phyloP scores from a whole-genome alignment of 768 basidiomycete genomes.

The Lentinula sp. region DNA sequence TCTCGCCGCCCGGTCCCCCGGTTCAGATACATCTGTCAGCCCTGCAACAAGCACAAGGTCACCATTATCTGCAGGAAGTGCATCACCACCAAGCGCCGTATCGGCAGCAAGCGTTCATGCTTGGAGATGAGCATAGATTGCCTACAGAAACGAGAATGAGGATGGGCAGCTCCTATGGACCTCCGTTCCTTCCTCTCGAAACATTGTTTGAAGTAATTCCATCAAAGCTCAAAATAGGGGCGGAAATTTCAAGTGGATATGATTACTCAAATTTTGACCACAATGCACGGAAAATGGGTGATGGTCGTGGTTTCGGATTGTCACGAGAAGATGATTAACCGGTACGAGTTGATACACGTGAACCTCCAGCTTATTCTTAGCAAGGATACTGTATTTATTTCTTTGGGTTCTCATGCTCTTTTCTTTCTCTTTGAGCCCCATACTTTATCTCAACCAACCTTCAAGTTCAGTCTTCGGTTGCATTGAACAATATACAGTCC shows the following conservation, averaged over 20 bases:
- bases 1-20: not conserved
- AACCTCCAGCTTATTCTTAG: not conserved
- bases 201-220: not conserved
- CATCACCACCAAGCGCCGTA: not conserved
- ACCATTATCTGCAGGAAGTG: slow-evolving; percentile 3
- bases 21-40: not conserved
- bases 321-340: not conserved
- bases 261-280: not conserved
- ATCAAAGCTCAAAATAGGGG: not conserved
- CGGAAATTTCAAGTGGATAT: not conserved
- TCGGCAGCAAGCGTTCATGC: not conserved
- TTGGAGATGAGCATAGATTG: not conserved
- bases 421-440: not conserved
- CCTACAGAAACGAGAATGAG: not conserved
- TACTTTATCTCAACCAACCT: not conserved
- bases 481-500: too few species aligned
- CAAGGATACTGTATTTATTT: not conserved
- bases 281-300: not conserved
- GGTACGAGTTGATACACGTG: not conserved
- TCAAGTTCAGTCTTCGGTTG: too few species aligned
- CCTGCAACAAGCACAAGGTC: not conserved
- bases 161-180: not conserved
- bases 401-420: not conserved
- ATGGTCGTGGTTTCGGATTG: not conserved
- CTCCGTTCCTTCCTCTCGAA: not conserved